phyloP scores from a whole-genome alignment of 2,329 filamentous ascomycete genomes.

The Shiraia bambusicola region DNA sequence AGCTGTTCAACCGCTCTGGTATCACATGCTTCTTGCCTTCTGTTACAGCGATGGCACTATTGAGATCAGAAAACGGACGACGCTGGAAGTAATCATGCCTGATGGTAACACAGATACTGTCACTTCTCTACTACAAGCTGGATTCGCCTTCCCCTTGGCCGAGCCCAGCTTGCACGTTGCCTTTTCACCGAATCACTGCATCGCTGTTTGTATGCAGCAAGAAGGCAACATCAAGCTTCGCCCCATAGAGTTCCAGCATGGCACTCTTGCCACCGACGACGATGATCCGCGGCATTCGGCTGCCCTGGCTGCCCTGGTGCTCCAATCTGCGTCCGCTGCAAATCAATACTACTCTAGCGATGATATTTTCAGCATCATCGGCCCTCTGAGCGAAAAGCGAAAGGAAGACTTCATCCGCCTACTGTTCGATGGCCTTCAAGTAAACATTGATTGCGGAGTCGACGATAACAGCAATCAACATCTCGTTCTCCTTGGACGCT shows the following conservation, averaged over 20 bases:
- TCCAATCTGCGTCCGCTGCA: constrained; percentile 47
- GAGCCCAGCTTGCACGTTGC: constrained; percentile 56
- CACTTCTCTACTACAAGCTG: constrained; percentile 71
- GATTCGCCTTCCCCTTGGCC: constrained; percentile 70
- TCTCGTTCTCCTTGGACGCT: constrained; percentile 47
- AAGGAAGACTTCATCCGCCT: constrained; percentile 61
- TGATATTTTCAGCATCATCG: constrained; percentile 50
- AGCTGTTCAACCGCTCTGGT: constrained; percentile 66
- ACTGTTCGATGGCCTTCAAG: constrained; percentile 53
- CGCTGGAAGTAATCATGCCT: constrained; percentile 67
- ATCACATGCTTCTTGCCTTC: constrained; percentile 71
- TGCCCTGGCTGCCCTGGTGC: constrained; percentile 44
- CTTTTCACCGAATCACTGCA: constrained; percentile 52
- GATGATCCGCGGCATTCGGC: constrained; percentile 39
- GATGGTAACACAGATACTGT: constrained; percentile 66
- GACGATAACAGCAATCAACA: constrained; percentile 62
- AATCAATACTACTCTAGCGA: constrained; percentile 52
- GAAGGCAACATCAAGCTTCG: constrained; percentile 48
- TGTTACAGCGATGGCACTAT: constrained; percentile 78
- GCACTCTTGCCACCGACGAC: constrained; percentile 33
- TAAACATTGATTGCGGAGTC: constrained; percentile 76
- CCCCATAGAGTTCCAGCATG: constrained; percentile 45
- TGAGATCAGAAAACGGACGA: constrained; percentile 75
- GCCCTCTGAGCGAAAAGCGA: constrained; percentile 27
- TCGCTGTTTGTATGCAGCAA: constrained; percentile 47